These are phyloP conservation scores for Plectosphaerella plurivora DNA, from an alignment of 2,329 filamentous ascomycete species.

Conservation along the genomic window DNA sequence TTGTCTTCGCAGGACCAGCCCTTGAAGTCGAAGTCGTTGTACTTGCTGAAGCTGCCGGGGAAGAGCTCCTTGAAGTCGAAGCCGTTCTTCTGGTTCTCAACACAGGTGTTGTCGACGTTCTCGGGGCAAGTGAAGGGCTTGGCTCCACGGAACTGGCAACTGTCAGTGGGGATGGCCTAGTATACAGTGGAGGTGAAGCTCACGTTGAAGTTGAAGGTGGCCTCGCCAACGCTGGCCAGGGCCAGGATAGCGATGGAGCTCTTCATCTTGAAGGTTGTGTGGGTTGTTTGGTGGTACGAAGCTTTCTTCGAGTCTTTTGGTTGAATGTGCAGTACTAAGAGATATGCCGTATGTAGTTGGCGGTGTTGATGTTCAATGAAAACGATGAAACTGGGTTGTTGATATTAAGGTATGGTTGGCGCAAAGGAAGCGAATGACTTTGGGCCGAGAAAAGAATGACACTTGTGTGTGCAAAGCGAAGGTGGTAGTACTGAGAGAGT, in stretches of 20 bases:
- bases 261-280: slow-evolving; percentile 41
- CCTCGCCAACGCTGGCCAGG: slow-evolving; percentile 46
- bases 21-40: slow-evolving; percentile 69
- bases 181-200: slow-evolving; percentile 1
- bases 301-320: not conserved
- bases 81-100: slow-evolving; percentile 59
- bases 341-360: not conserved
- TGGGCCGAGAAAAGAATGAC: slow-evolving; percentile 32
- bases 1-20: slow-evolving; percentile 66
- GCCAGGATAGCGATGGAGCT: slow-evolving; percentile 41
- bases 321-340: not conserved
- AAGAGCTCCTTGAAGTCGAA: slow-evolving; percentile 67
- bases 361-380: slow-evolving; percentile 4
- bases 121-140: slow-evolving; percentile 60
- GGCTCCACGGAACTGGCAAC: slow-evolving; percentile 21
- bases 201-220: slow-evolving; percentile 40
- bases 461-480: slow-evolving; percentile 21
- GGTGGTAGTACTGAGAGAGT: slow-evolving; percentile 10
- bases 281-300: not conserved
- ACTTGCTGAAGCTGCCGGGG: slow-evolving; percentile 57
- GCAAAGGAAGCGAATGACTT: slow-evolving; percentile 57
- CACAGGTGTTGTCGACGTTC: slow-evolving; percentile 74
- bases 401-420: slow-evolving; percentile 14
- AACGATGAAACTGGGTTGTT: slow-evolving; percentile 7
- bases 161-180: slow-evolving; percentile 13